Evolutionary conservation across 495 filamentous ascomycete species (phyloP).

Genomic region (Neohortaea acidophila): DNA sequence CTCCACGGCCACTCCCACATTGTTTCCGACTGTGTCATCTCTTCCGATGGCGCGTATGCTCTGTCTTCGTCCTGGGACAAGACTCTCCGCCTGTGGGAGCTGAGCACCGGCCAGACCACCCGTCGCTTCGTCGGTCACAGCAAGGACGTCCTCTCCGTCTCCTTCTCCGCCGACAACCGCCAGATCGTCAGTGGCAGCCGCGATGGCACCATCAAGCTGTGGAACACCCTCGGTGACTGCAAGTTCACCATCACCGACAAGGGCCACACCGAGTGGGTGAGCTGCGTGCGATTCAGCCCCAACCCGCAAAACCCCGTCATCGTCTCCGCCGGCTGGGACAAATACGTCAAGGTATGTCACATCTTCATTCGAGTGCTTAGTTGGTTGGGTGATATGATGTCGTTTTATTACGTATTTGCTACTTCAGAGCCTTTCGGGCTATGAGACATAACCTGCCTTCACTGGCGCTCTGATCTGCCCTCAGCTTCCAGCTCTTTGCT

Average conservation of each 20-base stretch:
- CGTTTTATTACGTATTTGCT: constrained; percentile 95
- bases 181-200: constrained; percentile 99
- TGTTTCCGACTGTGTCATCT: constrained; percentile 99
- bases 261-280: constrained; percentile 99
- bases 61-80: constrained; percentile 99
- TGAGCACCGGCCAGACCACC: constrained; percentile 88
- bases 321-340: constrained; percentile 97
- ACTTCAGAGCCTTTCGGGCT: constrained; percentile 97
- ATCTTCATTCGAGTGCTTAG: constrained; percentile 14
- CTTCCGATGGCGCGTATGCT: constrained; percentile 98
- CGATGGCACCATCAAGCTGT: constrained; percentile 98
- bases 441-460: constrained; percentile 82
- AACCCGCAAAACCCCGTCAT: constrained; percentile 99
- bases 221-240: constrained; percentile 99
- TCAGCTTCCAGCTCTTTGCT: neutral
- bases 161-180: constrained; percentile 99
- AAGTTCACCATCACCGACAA: constrained; percentile 99
- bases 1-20: constrained; percentile 99
- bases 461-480: constrained; percentile 71
- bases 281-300: constrained; percentile 97
- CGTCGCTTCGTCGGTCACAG: constrained; percentile 97
- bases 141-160: constrained; percentile 98
- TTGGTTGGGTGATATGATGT: constrained; percentile 65
- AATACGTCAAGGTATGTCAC: constrained; percentile 91
- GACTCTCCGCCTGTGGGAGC: constrained; percentile 99